These are phyloP conservation scores for Jacaranda copaia DNA, from an alignment of 257 asterid species.

Conservation along the genomic window DNA sequence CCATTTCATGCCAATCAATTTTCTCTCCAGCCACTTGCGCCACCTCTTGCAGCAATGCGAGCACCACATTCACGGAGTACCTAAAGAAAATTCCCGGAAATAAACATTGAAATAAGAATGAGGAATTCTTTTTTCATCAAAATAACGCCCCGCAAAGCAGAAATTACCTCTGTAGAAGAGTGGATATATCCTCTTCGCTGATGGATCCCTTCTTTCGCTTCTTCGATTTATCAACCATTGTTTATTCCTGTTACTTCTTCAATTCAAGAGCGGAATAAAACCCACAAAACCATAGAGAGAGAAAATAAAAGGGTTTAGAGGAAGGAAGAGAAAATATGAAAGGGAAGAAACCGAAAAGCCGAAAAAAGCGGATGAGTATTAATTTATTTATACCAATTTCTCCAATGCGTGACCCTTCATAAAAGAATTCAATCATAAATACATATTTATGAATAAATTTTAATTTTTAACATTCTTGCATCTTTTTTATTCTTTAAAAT, in stretches of 20 bases:
- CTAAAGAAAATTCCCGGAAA: slow-evolving; percentile 38
- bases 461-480: no score
- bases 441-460: no score
- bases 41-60: slow-evolving; percentile 78
- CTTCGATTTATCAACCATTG: slow-evolving; percentile 67
- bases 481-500: no score
- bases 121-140: background rate
- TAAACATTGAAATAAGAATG: background rate
- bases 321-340: background rate
- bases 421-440: no score
- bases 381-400: no score
- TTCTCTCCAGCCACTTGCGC: slow-evolving; percentile 60
- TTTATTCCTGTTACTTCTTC: slow-evolving; percentile 8
- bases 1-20: slow-evolving; percentile 79
- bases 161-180: slow-evolving; percentile 63
- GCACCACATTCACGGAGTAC: slow-evolving; percentile 66
- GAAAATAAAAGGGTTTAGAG: slow-evolving; percentile 22
- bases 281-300: slow-evolving; percentile 30
- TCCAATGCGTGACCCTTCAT: no score
- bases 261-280: slow-evolving; percentile 13
- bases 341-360: background rate
- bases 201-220: slow-evolving; percentile 59
- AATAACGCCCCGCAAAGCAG: background rate
- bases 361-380: background rate
- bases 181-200: slow-evolving; percentile 62